Conservation (phyloP, 2,329 filamentous ascomycete species). For the Microsporum audouinii region DNA sequence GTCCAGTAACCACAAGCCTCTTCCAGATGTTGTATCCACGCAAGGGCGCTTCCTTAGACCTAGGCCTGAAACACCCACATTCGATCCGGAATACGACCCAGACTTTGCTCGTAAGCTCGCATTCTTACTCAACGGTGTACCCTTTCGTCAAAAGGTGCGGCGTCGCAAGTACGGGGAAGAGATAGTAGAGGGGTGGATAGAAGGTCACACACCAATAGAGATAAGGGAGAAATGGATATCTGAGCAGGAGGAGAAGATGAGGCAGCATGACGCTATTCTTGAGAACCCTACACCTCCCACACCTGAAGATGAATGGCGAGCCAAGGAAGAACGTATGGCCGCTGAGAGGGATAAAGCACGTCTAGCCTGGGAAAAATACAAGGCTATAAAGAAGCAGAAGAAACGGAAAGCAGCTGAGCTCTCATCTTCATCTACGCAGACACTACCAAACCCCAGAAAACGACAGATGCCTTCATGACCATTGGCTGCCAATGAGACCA, state of each 20-base stretch:
- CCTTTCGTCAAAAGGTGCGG: slow-evolving; percentile 3
- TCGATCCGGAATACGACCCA: neutral
- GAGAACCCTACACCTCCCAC: slow-evolving; percentile 1
- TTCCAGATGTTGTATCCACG: slow-evolving; percentile 6
- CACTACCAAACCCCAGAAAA: no score
- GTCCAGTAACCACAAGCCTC: neutral
- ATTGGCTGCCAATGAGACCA: no score
- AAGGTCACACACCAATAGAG: neutral
- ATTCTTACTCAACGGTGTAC: neutral
- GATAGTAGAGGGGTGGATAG: neutral
- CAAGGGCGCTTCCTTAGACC: slow-evolving; percentile 1
- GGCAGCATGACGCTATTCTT: neutral
- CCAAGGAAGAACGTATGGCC: neutral
- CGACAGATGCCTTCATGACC: no score
- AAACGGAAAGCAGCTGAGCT: neutral
- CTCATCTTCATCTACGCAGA: no score
- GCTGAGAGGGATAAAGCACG: no score
- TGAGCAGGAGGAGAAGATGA: neutral
- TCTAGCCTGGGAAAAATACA: no score
- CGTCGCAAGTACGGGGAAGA: slow-evolving; percentile 5
- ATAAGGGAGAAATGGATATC: slow-evolving; percentile 4
- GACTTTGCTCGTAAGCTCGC: slow-evolving; percentile 5
- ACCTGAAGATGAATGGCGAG: neutral
- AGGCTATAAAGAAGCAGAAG: neutral
- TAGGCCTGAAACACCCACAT: slow-evolving; percentile 1